Percentiles rank a stretch among this genome's conserved stretches.
Conservation (phyloP, 2,329 filamentous ascomycete genomes). For the Calcarisporium arbuscula region DNA sequence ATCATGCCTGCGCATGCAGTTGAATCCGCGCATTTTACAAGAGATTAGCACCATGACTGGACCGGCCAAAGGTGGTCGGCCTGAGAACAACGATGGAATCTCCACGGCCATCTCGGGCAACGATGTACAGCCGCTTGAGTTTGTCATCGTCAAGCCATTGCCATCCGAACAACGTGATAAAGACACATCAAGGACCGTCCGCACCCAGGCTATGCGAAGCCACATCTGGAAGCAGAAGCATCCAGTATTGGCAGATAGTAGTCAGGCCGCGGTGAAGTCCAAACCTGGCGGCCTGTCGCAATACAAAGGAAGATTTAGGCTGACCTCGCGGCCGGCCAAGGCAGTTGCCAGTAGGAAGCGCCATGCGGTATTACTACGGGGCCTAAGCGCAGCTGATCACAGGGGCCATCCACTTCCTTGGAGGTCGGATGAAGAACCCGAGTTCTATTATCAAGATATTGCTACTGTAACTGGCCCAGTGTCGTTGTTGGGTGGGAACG, state of each 20-base stretch:
- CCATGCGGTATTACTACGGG: background rate
- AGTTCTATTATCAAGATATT: background rate
- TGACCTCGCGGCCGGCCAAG: conserved; percentile 2
- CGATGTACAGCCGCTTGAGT: conserved; percentile 1
- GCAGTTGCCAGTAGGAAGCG: background rate
- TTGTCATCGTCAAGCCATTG: background rate
- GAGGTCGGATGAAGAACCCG: background rate
- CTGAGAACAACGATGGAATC: no score
- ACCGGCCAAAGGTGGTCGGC: no score
- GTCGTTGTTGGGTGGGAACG: background rate
- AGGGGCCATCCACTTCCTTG: no score
- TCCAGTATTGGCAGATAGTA: background rate
- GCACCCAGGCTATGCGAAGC: conserved; percentile 5
- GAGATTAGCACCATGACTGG: no score
- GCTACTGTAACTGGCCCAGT: background rate
- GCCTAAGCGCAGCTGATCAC: no score
- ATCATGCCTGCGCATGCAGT: no score
- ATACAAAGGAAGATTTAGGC: conserved; percentile 5
- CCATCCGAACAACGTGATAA: background rate
- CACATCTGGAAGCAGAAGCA: conserved; percentile 5
- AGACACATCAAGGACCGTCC: conserved; percentile 2
- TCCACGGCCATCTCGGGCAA: no score
- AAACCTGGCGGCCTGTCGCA: background rate
- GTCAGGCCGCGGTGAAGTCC: background rate
- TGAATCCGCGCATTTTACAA: no score